Evolutionary conservation across 106 monocot species (phyloP).

Genomic region (Phalaenopsis equestris): DNA sequence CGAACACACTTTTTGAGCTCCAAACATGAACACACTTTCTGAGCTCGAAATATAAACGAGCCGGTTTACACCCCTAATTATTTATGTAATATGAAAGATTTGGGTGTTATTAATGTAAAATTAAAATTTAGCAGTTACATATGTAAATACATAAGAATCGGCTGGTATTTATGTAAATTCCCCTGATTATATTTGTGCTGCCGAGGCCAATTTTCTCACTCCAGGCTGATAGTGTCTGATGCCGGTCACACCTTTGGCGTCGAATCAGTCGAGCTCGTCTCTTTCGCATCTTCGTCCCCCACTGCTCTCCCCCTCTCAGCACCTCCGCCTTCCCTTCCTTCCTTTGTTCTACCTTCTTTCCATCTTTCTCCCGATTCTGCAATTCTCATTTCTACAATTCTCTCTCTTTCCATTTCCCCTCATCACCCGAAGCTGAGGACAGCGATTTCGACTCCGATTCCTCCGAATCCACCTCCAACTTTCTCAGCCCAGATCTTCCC

Average conservation of each 20-base stretch:
- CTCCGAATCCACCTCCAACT: background rate
- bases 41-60: no score
- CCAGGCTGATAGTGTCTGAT: no score
- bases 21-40: no score
- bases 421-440: constrained; percentile 1
- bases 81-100: no score
- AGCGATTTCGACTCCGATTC: constrained; percentile 39
- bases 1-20: no score
- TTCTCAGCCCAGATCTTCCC: constrained; percentile 14
- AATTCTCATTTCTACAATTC: background rate
- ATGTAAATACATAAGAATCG: no score
- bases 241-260: background rate
- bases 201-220: no score
- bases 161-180: no score
- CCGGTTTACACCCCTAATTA: no score
- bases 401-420: background rate
- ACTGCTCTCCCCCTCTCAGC: constrained; percentile 4
- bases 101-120: no score
- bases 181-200: no score
- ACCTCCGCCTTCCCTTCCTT: background rate
- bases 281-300: background rate
- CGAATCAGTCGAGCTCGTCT: background rate
- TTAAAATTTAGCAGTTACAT: no score
- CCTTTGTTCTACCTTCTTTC: background rate
- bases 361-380: background rate